Evolutionary conservation across 805 yeast species (phyloP).

Genomic region (Lipomyces chichibuensis): DNA sequence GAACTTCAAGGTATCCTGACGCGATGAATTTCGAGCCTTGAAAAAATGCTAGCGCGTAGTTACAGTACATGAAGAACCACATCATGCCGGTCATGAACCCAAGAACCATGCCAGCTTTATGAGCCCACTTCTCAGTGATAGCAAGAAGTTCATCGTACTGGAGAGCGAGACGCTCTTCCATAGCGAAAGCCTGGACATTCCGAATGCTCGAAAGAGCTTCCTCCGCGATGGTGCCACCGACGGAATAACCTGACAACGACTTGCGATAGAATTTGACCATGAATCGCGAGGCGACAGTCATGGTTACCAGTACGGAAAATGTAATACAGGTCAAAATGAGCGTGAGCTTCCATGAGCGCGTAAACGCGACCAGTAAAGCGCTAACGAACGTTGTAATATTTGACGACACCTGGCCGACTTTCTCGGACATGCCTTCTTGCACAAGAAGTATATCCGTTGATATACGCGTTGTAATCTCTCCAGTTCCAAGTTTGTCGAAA

Average conservation of each 20-base stretch:
- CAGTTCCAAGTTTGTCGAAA: slow-evolving; percentile 49
- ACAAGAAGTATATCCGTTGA: slow-evolving; percentile 48
- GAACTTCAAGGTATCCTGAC: slow-evolving; percentile 43
- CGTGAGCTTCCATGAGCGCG: slow-evolving; percentile 47
- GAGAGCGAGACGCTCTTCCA: slow-evolving; percentile 44
- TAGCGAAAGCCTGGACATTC: slow-evolving; percentile 49
- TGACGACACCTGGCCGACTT: slow-evolving; percentile 45
- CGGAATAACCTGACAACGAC: slow-evolving; percentile 19
- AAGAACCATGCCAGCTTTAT: slow-evolving; percentile 40
- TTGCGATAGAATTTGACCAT: slow-evolving; percentile 31
- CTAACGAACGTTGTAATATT: slow-evolving; percentile 47
- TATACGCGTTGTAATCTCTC: slow-evolving; percentile 51
- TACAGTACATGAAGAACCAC: slow-evolving; percentile 46
- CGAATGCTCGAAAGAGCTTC: slow-evolving; percentile 47
- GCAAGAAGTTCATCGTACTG: slow-evolving; percentile 42
- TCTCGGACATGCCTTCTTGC: slow-evolving; percentile 50
- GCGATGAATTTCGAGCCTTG: slow-evolving; percentile 46
- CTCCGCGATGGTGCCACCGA: slow-evolving; percentile 46
- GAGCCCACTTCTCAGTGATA: slow-evolving; percentile 37
- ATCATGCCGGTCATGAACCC: slow-evolving; percentile 45
- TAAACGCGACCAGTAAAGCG: slow-evolving; percentile 46
- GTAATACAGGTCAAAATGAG: slow-evolving; percentile 44
- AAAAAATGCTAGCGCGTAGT: slow-evolving; percentile 50
- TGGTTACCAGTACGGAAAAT: slow-evolving; percentile 40
- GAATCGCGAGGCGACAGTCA: slow-evolving; percentile 42